Percentiles rank a stretch among this genome's conserved stretches.
Conservation (phyloP, 2,329 filamentous ascomycete species). For the Seiridium unicorne region DNA sequence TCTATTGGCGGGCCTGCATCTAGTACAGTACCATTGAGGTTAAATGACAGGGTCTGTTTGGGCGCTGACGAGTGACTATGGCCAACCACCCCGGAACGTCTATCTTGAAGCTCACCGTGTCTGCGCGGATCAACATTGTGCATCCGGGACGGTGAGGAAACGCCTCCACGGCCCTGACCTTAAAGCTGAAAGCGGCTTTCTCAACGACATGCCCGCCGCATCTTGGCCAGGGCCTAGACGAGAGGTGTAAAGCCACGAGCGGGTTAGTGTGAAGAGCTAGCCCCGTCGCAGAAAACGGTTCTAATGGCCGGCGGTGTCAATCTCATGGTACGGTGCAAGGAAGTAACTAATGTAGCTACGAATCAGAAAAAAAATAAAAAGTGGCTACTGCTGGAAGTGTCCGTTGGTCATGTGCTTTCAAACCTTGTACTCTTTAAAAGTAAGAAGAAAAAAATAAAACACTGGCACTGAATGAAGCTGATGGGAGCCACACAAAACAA, state of each 20-base stretch:
- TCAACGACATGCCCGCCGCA: not conserved
- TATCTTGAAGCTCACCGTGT: not conserved
- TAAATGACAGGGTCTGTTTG: not conserved
- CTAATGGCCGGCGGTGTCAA: not conserved
- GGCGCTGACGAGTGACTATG: not conserved
- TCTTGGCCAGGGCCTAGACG: not conserved
- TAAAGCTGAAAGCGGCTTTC: not conserved
- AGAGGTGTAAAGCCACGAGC: not conserved
- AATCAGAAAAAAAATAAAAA: not conserved
- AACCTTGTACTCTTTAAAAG: not conserved
- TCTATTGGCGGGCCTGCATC: too few species aligned
- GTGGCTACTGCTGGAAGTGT: slow-evolving; percentile 1
- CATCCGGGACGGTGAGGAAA: not conserved
- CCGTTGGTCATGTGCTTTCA: not conserved
- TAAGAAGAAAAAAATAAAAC: not conserved
- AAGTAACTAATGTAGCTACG: not conserved
- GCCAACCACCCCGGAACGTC: too few species aligned
- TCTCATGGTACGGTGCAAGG: not conserved
- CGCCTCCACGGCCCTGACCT: not conserved
- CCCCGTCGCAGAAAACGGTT: not conserved
- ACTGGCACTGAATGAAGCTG: not conserved
- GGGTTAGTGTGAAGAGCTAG: not conserved
- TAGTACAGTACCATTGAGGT: not conserved
- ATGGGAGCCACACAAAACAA: not conserved
- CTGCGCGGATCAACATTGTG: not conserved